Evolutionary conservation across 768 basidiomycete species (phyloP).

Genomic region (Ramaria sp.): DNA sequence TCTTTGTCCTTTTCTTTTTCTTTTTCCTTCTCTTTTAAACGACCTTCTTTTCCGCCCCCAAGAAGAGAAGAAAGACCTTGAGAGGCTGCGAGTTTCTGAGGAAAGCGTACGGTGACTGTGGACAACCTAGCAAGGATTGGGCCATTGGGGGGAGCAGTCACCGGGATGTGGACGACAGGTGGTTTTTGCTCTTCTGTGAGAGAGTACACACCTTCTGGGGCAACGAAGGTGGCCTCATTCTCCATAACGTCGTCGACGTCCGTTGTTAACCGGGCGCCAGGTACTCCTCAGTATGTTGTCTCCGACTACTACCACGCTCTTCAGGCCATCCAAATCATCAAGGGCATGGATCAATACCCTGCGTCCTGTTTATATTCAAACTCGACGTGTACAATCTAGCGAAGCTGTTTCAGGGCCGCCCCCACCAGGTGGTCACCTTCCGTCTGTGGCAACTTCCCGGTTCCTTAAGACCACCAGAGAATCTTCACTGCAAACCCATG

Average conservation of each 20-base stretch:
- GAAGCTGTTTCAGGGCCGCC: constrained; percentile 32
- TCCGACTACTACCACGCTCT: not conserved
- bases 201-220: constrained; percentile 84
- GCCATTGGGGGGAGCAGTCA: constrained; percentile 19
- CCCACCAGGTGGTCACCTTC: constrained; percentile 70
- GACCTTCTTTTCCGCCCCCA: constrained; percentile 33
- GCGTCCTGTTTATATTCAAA: not conserved
- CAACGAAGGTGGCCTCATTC: constrained; percentile 76
- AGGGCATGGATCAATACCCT: not conserved
- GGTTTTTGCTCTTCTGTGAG: constrained; percentile 82
- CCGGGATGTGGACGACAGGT: constrained; percentile 29
- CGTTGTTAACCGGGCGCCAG: not conserved
- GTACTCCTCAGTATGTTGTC: not conserved
- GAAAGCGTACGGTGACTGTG: constrained; percentile 49
- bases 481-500: constrained; percentile 58
- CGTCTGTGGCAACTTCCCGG: constrained; percentile 59
- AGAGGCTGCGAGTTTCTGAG: constrained; percentile 35
- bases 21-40: constrained; percentile 23
- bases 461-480: constrained; percentile 59
- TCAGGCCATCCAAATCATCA: not conserved
- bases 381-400: not conserved
- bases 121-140: constrained; percentile 47
- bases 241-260: constrained; percentile 37
- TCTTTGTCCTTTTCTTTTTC: constrained; percentile 49
- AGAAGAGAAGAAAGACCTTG: constrained; percentile 60